Conservation (phyloP, 2,329 filamentous ascomycete species). For the Penicillium brevicompactum region DNA sequence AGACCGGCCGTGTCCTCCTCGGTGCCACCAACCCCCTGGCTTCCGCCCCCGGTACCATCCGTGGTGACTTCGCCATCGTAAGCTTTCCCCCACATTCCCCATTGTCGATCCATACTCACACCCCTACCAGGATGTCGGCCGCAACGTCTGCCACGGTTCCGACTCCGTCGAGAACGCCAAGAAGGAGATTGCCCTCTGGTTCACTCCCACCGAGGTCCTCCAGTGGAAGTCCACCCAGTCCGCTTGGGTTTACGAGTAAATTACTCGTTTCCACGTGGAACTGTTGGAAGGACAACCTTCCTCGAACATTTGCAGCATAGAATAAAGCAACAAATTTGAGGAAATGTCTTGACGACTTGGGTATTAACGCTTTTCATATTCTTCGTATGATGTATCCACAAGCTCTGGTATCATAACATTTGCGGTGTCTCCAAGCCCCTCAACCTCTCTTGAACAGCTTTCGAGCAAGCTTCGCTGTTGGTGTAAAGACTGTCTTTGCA, state of each 20-base stretch:
- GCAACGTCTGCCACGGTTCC: conserved; percentile 99
- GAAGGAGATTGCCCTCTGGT: conserved; percentile 99
- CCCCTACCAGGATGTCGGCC: conserved; percentile 69
- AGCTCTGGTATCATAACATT: not conserved
- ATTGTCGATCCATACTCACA: conserved; percentile 11
- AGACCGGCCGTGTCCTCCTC: conserved; percentile 93
- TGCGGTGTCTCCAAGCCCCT: not conserved
- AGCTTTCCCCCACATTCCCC: conserved; percentile 19
- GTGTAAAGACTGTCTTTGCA: conserved; percentile 65
- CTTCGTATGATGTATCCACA: conserved; percentile 17
- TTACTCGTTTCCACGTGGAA: conserved; percentile 25
- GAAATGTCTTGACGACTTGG: conserved; percentile 15
- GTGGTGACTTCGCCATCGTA: conserved; percentile 84
- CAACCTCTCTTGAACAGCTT: conserved; percentile 39
- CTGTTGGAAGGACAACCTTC: conserved; percentile 16
- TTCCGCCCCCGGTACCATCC: conserved; percentile 96
- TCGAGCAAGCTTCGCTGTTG: conserved; percentile 44
- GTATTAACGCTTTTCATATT: conserved; percentile 18
- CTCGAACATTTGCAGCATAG: conserved; percentile 18
- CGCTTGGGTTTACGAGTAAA: conserved; percentile 93
- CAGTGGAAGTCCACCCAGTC: conserved; percentile 81
- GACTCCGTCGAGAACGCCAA: conserved; percentile 98
- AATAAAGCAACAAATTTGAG: conserved; percentile 16
- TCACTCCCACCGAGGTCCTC: conserved; percentile 83
- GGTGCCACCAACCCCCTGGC: conserved; percentile 98